Percentiles rank a stretch among this genome's conserved stretches.
Conservation (phyloP, 352 stramenopile genomes). For the Globisporangium uncinulatum region DNA sequence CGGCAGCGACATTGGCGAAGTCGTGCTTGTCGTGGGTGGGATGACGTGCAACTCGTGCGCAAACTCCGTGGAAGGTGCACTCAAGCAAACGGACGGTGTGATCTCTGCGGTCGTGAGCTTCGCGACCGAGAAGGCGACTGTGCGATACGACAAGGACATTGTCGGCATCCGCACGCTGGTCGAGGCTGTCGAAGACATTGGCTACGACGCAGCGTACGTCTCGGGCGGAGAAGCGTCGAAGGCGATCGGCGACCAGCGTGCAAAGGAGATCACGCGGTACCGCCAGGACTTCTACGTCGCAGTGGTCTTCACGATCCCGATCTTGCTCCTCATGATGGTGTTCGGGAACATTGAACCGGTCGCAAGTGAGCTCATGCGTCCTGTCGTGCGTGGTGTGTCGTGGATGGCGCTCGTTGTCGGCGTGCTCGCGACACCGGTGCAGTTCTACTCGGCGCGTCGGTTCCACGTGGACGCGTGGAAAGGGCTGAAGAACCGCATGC, state of each 20-base stretch:
- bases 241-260: constrained; percentile 74
- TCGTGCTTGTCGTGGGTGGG: constrained; percentile 64
- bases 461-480: constrained; percentile 96
- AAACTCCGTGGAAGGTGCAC: constrained; percentile 85
- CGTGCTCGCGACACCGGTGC: constrained; percentile 91
- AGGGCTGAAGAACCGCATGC: constrained; percentile 79
- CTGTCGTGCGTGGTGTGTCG: constrained; percentile 54
- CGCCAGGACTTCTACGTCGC: constrained; percentile 82
- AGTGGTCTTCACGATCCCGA: constrained; percentile 91
- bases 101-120: constrained; percentile 78
- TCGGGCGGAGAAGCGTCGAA: constrained; percentile 65
- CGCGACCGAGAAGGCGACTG: constrained; percentile 77
- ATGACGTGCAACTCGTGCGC: constrained; percentile 93
- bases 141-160: constrained; percentile 73
- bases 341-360: constrained; percentile 69
- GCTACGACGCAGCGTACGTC: constrained; percentile 84
- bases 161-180: constrained; percentile 80
- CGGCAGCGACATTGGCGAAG: constrained; percentile 49
- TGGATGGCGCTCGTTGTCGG: constrained; percentile 74
- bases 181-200: constrained; percentile 86
- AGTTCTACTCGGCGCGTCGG: constrained; percentile 90
- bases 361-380: constrained; percentile 37
- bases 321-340: constrained; percentile 92
- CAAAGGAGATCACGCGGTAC: constrained; percentile 77
- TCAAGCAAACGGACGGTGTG: constrained; percentile 76